Evolutionary conservation across 2,329 filamentous ascomycete species (phyloP), one percentile per base, ranked within the genome.

Genomic region (Botryotinia globosa): DNA sequence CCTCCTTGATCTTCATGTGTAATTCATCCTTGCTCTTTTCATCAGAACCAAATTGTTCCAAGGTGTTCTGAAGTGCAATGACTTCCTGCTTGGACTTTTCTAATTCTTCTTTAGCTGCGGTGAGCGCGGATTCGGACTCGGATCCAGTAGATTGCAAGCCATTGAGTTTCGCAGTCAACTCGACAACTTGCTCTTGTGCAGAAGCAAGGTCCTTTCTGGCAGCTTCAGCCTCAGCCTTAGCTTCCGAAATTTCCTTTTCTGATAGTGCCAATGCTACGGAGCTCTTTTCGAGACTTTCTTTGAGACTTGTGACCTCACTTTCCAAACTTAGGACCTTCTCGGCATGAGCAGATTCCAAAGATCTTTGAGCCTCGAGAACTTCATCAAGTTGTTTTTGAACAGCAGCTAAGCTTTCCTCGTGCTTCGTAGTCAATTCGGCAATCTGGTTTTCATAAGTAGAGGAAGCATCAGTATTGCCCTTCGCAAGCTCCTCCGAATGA

Each of bases 331-430:
- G 84, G 37, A 84, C 74, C 76, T 83, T 85, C 56, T 83, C 81
- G 68, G 84, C 82, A 76, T 83, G 84, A 20, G 84, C 83, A 37
- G 82, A 80, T 77, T 86, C 84, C 10, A 87, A 78, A 7, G 81
- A 80, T n/a, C 81, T 80, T 68, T 85, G 85, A 3, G 85, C 84
- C 2, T 84, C 82, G 1, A 83, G 83, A 69, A 90, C 79, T 58
- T 86, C 85, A 32, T 88, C 85, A 45, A 91, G 83, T 80, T 87
- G 86, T 77, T 83, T 85, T 80, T 90, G 85, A 63, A 90, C 81
- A 32, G 85, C 85, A 37, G 82, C 83, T 44, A 85, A 77, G 5
- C 82, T 80, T 18, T 82, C 77, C 71, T 89, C 86, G 74, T 90
- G 87, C 65, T 81, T 81, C 6, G 83, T 76, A 77, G 85, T 87